Base-by-base conservation (phyloP, 176 grass and related monocot species). In the Pontederia paniculata region DNA sequence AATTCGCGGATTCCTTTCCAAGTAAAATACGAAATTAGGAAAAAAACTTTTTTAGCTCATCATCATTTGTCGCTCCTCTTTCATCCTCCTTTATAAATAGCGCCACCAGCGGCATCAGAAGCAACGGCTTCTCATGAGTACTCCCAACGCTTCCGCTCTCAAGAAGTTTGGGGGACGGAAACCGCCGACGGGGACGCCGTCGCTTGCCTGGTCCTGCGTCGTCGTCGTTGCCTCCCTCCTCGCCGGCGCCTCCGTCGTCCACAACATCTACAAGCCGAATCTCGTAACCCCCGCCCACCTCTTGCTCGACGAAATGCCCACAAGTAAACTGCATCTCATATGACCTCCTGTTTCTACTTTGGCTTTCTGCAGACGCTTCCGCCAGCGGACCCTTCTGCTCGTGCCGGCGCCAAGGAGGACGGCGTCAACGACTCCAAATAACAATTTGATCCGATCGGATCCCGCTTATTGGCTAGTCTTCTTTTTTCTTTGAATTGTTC, bases 141-240 rank as follows among this genome's bases (percentile, higher is more conserved):
- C 28, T 6, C 28, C 7, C 28, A 37, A 37, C 28, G 28, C 28
- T 6, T 37, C 28, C 28, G 28, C 1, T 37, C 1, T 2, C 19
- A 77, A 72, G 54, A 88, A 67, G 65, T 74, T 88, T 50, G 69
- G 76, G 2, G 80, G 85, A 15, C 73, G 85, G 2, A 76, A 73
- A 23, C 55, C 56, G 45, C 80, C 71, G 50, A 75, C 60, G n/a
- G 76, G 83, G 0, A 88, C 84, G 1, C 80, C 80, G 14, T 94
- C 80, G 9, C 80, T 78, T 2, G 80, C 70, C 9, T 73, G 70
- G 80, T 84, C 83, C 1, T 81, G 73, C 8, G 77, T 83, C 17
- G 67, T 81, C 15, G 80, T 83, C 3, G 79, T 88, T 23, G 53
- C 51, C 17, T 86, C 78, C 42, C 82, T 77, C 42, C 60, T 80